A percentile compares a stretch with the other conserved stretches of the same genome.
Evolutionary conservation across 2,329 filamentous ascomycete species (phyloP).

Genomic region (Diplodia mutila): DNA sequence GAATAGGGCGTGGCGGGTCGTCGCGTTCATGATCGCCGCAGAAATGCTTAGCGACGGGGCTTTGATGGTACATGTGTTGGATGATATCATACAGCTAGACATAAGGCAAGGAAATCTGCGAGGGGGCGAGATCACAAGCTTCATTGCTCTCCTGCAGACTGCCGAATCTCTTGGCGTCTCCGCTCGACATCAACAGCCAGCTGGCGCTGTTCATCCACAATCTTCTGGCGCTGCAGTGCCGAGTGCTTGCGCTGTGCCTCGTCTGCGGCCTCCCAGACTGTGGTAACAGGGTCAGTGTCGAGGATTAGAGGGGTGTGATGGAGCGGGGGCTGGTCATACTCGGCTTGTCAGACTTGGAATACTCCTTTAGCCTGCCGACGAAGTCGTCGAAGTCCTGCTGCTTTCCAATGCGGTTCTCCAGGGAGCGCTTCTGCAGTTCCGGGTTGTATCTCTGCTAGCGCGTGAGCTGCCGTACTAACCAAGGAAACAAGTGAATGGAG

Average conservation of each 20-base stretch:
- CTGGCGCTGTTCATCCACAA: slow-evolving; percentile 39
- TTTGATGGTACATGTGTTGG: slow-evolving; percentile 3
- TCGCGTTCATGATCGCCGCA: slow-evolving; percentile 8
- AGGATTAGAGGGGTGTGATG: background rate
- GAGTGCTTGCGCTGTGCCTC: slow-evolving; percentile 24
- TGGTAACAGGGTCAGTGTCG: background rate
- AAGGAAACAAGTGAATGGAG: background rate
- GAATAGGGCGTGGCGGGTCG: background rate
- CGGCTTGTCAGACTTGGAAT: slow-evolving; percentile 87
- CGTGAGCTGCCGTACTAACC: background rate
- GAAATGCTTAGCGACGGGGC: background rate
- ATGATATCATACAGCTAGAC: slow-evolving; percentile 2
- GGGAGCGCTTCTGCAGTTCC: slow-evolving; percentile 83
- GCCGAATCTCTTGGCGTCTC: slow-evolving; percentile 38
- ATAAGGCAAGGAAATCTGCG: background rate
- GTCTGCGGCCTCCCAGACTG: slow-evolving; percentile 28
- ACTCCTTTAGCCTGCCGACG: slow-evolving; percentile 79
- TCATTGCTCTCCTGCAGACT: slow-evolving; percentile 22
- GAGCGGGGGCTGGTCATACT: slow-evolving; percentile 61
- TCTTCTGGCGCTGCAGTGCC: slow-evolving; percentile 32
- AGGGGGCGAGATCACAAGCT: background rate
- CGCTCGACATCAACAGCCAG: slow-evolving; percentile 39
- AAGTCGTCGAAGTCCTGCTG: slow-evolving; percentile 91
- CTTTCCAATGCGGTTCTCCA: slow-evolving; percentile 75
- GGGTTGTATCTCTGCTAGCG: slow-evolving; percentile 78